Percentiles rank a stretch among this genome's conserved stretches.
These are phyloP conservation scores for Schwanniomyces occidentalis DNA, from an alignment of 805 yeast genomes.

Conservation along the genomic window DNA sequence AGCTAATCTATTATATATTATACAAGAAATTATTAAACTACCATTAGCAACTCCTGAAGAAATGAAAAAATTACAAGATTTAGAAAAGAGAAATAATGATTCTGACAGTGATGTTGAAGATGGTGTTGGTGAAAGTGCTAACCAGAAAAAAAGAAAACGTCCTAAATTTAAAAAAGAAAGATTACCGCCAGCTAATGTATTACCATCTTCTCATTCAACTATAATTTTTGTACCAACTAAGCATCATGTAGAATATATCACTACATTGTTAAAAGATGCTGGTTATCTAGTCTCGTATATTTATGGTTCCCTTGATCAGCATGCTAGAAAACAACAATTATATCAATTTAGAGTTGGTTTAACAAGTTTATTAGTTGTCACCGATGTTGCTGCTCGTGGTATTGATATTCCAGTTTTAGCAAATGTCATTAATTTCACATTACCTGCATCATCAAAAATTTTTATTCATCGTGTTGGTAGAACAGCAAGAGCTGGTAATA, in stretches of 20 bases:
- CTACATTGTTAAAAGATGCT: constrained; percentile 64
- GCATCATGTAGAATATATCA: constrained; percentile 94
- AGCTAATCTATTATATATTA: constrained; percentile 72
- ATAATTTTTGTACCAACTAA: constrained; percentile 94
- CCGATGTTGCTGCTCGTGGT: constrained; percentile 99
- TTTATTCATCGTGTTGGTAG: constrained; percentile 98
- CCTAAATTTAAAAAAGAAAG: constrained; percentile 51
- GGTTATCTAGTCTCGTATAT: constrained; percentile 89
- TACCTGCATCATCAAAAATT: constrained; percentile 90
- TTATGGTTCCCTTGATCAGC: constrained; percentile 93
- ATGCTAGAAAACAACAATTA: constrained; percentile 88
- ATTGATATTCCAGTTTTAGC: constrained; percentile 96
- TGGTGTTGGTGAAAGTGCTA: constrained; percentile 27
- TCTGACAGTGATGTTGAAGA: constrained; percentile 50
- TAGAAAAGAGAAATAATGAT: constrained; percentile 50
- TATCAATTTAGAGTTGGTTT: constrained; percentile 82
- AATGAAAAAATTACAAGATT: constrained; percentile 49
- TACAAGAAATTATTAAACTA: constrained; percentile 82
- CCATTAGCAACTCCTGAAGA: constrained; percentile 79
- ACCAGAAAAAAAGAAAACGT: constrained; percentile 36
- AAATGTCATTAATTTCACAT: constrained; percentile 86
- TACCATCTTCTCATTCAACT: constrained; percentile 85
- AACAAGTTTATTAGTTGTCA: constrained; percentile 86
- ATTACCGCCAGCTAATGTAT: constrained; percentile 75
- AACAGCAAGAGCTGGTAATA: constrained; percentile 98